Conservation (phyloP, 169 alveolate genomes). For the Theileria annulata region DNA sequence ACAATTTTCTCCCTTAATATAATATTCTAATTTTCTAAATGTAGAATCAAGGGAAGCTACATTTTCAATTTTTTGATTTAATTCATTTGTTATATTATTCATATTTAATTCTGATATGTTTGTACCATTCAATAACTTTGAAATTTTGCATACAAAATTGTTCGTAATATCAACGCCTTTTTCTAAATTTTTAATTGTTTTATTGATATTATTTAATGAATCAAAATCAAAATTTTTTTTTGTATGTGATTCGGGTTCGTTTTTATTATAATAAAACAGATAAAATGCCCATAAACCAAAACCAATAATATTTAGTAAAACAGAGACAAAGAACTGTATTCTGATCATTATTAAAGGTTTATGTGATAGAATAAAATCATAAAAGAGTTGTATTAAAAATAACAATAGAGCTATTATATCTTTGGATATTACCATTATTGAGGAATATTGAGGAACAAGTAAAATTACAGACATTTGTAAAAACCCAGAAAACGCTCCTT, state of each 20-base stretch:
- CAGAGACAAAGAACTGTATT: background rate
- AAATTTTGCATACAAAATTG: background rate
- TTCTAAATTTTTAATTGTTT: background rate
- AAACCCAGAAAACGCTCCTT: background rate
- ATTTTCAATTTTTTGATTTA: no score
- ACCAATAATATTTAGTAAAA: background rate
- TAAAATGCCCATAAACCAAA: constrained; percentile 14
- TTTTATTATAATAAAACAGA: background rate
- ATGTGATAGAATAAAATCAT: background rate
- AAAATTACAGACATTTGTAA: background rate
- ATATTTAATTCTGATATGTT: no score
- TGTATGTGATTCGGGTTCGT: background rate
- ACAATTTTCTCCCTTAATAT: no score
- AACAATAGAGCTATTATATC: background rate
- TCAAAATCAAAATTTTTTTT: no score
- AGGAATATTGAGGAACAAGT: background rate
- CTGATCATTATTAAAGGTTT: background rate
- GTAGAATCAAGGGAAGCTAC: no score
- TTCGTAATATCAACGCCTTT: background rate
- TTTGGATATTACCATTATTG: background rate
- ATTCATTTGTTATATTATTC: no score
- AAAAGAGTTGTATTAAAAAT: background rate
- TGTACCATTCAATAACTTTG: background rate
- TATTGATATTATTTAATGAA: no score
- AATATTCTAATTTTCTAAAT: no score